A percentile compares a stretch with the other conserved stretches of the same genome.
Conservation (phyloP, 1,284 basidiomycete genomes). For the Ustilago lituana region DNA sequence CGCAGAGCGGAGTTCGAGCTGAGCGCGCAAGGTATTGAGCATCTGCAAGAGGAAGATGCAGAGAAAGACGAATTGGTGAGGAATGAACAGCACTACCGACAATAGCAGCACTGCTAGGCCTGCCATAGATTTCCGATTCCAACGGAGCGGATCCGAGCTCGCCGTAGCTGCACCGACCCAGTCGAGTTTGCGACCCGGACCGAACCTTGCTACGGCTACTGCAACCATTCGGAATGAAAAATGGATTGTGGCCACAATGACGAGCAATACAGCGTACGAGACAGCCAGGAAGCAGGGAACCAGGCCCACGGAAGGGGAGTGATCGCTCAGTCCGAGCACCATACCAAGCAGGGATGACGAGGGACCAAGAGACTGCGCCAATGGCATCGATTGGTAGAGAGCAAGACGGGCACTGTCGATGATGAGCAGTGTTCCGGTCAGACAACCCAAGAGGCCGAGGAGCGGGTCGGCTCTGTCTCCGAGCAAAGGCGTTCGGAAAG, state of each 20-base stretch:
- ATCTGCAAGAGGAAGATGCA: slow-evolving; percentile 82
- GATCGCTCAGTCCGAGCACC: slow-evolving; percentile 31
- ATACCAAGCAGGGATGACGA: slow-evolving; percentile 34
- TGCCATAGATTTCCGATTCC: slow-evolving; percentile 66
- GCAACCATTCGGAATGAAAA: slow-evolving; percentile 27
- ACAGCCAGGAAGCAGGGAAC: slow-evolving; percentile 32
- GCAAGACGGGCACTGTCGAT: slow-evolving; percentile 26
- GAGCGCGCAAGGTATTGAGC: slow-evolving; percentile 61
- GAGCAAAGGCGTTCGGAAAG: slow-evolving; percentile 16
- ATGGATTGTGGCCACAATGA: slow-evolving; percentile 27
- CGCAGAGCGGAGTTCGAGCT: slow-evolving; percentile 20
- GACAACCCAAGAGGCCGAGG: slow-evolving; percentile 18
- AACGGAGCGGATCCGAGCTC: slow-evolving; percentile 24
- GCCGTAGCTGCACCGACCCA: slow-evolving; percentile 21
- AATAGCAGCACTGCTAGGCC: slow-evolving; percentile 75
- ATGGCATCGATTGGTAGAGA: slow-evolving; percentile 14
- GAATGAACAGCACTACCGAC: slow-evolving; percentile 78
- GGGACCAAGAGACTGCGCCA: slow-evolving; percentile 16
- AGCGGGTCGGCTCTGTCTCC: slow-evolving; percentile 16
- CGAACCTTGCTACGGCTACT: slow-evolving; percentile 2
- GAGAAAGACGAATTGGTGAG: slow-evolving; percentile 89
- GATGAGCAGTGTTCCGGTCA: slow-evolving; percentile 5
- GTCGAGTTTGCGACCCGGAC: slow-evolving; percentile 16
- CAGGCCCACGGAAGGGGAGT: slow-evolving; percentile 17
- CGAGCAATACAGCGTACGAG: slow-evolving; percentile 28